Percentiles rank a stretch among this genome's conserved stretches.
Conservation (phyloP, 805 yeast genomes). For the Metschnikowia henanensis region DNA sequence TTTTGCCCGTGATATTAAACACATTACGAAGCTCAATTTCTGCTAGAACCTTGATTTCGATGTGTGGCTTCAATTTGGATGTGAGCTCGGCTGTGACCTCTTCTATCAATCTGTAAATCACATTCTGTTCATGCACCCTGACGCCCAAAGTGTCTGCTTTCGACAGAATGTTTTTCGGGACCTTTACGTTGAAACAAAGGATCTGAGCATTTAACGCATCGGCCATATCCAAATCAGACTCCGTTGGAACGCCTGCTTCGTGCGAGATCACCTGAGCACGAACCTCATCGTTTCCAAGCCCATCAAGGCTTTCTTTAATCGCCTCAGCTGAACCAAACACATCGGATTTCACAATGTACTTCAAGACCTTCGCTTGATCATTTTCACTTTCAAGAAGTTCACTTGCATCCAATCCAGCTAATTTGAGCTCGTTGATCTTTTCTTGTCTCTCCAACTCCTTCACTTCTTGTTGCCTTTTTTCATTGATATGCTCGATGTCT, state of each 20-base stretch:
- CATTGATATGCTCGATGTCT: constrained; percentile 71
- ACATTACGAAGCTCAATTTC: constrained; percentile 69
- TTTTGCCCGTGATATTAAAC: constrained; percentile 64
- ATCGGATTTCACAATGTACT: constrained; percentile 82
- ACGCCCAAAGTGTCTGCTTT: constrained; percentile 61
- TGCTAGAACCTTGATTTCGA: constrained; percentile 64
- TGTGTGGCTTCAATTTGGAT: constrained; percentile 58
- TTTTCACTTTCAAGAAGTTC: constrained; percentile 40
- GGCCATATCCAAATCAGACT: constrained; percentile 42
- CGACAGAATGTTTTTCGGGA: constrained; percentile 60
- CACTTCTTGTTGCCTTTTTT: constrained; percentile 55
- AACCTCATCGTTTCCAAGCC: constrained; percentile 88
- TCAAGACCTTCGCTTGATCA: constrained; percentile 21
- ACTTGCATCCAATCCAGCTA: constrained; percentile 57
- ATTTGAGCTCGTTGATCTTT: constrained; percentile 54
- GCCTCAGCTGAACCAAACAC: constrained; percentile 97
- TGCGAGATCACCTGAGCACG: constrained; percentile 63
- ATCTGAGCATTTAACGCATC: constrained; percentile 57
- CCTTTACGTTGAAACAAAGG: constrained; percentile 72
- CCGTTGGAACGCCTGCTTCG: constrained; percentile 76
- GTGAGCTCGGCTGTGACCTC: constrained; percentile 70
- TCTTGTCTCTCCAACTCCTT: constrained; percentile 53
- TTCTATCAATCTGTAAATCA: constrained; percentile 87
- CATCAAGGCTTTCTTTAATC: constrained; percentile 73
- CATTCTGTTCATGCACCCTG: constrained; percentile 61